These are phyloP conservation scores for Ascodesmis nigricans DNA, from an alignment of 495 filamentous ascomycete species.

Conservation along the genomic window DNA sequence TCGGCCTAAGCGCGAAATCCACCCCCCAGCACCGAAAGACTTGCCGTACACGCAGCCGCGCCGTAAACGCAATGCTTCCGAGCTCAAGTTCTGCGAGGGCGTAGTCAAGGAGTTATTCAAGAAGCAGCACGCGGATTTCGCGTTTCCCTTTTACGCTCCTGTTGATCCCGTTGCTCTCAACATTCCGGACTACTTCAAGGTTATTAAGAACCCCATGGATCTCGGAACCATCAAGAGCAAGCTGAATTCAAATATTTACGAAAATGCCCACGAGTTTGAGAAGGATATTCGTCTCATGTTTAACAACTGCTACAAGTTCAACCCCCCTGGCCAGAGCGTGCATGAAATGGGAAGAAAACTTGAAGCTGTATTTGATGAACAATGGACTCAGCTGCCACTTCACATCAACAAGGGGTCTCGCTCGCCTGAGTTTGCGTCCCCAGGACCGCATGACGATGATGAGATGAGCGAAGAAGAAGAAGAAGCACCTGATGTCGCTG, in stretches of 20 bases:
- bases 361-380: conserved; percentile 45
- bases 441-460: conserved; percentile 42
- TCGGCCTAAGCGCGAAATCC: conserved; percentile 82
- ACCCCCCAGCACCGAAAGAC: conserved; percentile 70
- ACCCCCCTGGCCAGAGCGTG: conserved; percentile 54
- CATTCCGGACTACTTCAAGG: conserved; percentile 76
- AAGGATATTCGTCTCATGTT: conserved; percentile 63
- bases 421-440: conserved; percentile 28
- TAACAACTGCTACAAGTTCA: conserved; percentile 79
- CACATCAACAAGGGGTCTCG: conserved; percentile 52
- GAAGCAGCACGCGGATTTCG: conserved; percentile 39
- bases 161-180: conserved; percentile 89
- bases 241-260: conserved; percentile 59
- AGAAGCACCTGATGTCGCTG: conserved; percentile 26
- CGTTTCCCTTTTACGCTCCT: conserved; percentile 50
- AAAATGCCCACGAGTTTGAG: conserved; percentile 66
- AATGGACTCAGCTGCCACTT: conserved; percentile 49
- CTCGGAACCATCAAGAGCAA: conserved; percentile 54
- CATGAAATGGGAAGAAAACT: conserved; percentile 45
- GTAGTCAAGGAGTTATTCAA: conserved; percentile 60
- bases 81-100: conserved; percentile 74
- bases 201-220: conserved; percentile 96
- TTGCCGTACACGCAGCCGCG: conserved; percentile 67
- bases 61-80: conserved; percentile 79
- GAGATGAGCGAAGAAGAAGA: conserved; percentile 40